Evolutionary conservation across 2,329 filamentous ascomycete species (phyloP).

Genomic region (Colletotrichum somersetense): DNA sequence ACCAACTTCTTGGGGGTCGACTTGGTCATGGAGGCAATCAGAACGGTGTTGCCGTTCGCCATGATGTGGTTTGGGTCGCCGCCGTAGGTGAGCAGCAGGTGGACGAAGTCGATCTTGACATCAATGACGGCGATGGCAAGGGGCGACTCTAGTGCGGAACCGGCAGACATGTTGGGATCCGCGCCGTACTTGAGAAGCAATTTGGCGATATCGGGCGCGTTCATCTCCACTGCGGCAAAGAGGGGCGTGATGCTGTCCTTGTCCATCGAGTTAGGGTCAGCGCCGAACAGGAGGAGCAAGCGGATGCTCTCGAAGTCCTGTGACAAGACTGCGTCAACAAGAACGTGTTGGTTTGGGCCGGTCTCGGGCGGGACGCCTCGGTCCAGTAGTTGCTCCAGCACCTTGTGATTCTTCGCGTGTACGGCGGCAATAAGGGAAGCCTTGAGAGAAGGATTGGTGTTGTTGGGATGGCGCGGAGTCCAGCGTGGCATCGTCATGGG

Average conservation of each 20-base stretch:
- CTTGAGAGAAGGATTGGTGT: constrained; percentile 58
- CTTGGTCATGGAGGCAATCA: constrained; percentile 72
- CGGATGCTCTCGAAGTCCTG: constrained; percentile 67
- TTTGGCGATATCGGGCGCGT: constrained; percentile 68
- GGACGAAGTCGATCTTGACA: constrained; percentile 68
- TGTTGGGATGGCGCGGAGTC: constrained; percentile 60
- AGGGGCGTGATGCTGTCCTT: constrained; percentile 65
- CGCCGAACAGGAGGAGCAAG: constrained; percentile 68
- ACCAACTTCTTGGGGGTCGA: constrained; percentile 66
- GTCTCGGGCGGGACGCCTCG: constrained; percentile 67
- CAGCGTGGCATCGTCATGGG: constrained; percentile 65
- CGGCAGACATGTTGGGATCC: constrained; percentile 65
- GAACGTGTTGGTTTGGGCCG: constrained; percentile 59
- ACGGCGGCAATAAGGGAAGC: constrained; percentile 66
- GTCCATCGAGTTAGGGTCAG: constrained; percentile 66
- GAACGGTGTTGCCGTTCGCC: constrained; percentile 69
- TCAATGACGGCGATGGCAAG: constrained; percentile 63
- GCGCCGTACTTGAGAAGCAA: constrained; percentile 75
- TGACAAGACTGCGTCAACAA: constrained; percentile 65
- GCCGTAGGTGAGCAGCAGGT: constrained; percentile 72
- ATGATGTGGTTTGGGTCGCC: constrained; percentile 68
- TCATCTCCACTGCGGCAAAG: constrained; percentile 62
- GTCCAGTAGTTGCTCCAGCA: constrained; percentile 69
- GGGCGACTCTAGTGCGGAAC: constrained; percentile 66
- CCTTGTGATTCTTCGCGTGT: constrained; percentile 67